Base-by-base conservation (phyloP, 176 grass and related monocot genomes). In the Tillandsia leiboldiana region DNA sequence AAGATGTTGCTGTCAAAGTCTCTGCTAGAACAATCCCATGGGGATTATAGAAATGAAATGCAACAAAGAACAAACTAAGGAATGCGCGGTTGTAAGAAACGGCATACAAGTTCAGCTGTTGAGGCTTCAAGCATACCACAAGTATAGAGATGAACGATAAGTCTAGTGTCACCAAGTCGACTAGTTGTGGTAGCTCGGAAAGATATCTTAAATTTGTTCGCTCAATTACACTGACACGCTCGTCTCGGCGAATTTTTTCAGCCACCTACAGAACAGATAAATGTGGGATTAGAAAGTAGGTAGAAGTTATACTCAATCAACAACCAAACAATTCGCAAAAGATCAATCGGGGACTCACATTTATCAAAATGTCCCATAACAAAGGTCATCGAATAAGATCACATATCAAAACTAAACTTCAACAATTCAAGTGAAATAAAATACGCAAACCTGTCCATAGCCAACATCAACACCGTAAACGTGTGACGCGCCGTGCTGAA, bases 381-480 rank as follows among this genome's bases (percentile, higher is more conserved):
- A 57, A 24, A 24, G 23, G 23, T 24, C 23, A 24, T 24, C 23
- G 23, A 24, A 24, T 24, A 24, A 24, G 0, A 24, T n/a, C n/a
- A n/a, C n/a, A n/a, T 42, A 42, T 42, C 6, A 42, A 5, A 42
- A 42, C 33, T 42, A 42, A 42, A 42, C 33, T 6, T 42, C 33
- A 42, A 42, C 33, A 59, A 61, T 61, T 61, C n/a, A 9, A 61
- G 18, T 23, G n/a, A 59, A 22, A 18, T 51, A 63, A 51, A 78
- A 27, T 66, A 76, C 73, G 27, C n/a, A 48, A 65, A 97, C 89
- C 86, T 97, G 93, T 79, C 93, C 93, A 58, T 97, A 97, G 56
- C 93, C 89, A 87, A 97, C 93, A 92, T 97, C 86, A 14, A 97
- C 86, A 72, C 93, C 93, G 26, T 97, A 97, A 26, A 97, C 89